Base-by-base conservation (phyloP, 2,329 filamentous ascomycete genomes). In the Cladosporium sp. region DNA sequence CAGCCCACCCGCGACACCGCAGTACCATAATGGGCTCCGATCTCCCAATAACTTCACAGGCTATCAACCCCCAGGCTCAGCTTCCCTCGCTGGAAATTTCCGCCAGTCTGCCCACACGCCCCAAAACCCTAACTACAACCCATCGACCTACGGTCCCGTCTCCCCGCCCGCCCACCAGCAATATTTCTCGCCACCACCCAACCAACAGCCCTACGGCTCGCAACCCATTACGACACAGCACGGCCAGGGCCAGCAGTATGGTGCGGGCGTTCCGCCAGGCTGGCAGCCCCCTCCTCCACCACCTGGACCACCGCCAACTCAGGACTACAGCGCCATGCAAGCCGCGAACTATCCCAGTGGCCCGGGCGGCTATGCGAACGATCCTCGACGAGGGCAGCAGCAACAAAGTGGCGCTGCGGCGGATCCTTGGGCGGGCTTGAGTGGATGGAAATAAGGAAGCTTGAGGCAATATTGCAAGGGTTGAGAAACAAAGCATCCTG, bases 351-450 rank as follows among this genome's bases (percentile, higher is more conserved):
- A 73, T 66, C 68, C 73, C 3, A 70, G 72, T 46, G 77, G 77
- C 8, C 77, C 80, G 3, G 77, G 77, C 3, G 77, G 77, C 1
- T 84, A 84, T 68, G 77, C 78, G 11, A 74, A 76, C 46, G 66
- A 66, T 42, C 73, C 74, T 52, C 73, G 72, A 16, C 68, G 72
- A 55, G 65, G 66, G 32, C 69, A 71, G 50, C 67, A 68, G 56
- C 68, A 69, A 43, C 72, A 71, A 53, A 69, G 59, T 64, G 44
- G 33, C 8, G 38, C 11, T 38, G 44, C 68, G 65, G n/a, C 56
- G 57, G 83, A 89, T 74, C 85, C 84, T 7, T 89, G 84, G 84
- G 83, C 84, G 13, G 85, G 84, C 4, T 67, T 89, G 59, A 85
- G 79, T 70, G 80, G 78, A 43, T 87, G 84, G 84, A 86, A 85